A percentile compares a stretch with the other conserved stretches of the same genome.
Conservation (phyloP, 2,329 filamentous ascomycete genomes). For the Gliomastix tumulicola region DNA sequence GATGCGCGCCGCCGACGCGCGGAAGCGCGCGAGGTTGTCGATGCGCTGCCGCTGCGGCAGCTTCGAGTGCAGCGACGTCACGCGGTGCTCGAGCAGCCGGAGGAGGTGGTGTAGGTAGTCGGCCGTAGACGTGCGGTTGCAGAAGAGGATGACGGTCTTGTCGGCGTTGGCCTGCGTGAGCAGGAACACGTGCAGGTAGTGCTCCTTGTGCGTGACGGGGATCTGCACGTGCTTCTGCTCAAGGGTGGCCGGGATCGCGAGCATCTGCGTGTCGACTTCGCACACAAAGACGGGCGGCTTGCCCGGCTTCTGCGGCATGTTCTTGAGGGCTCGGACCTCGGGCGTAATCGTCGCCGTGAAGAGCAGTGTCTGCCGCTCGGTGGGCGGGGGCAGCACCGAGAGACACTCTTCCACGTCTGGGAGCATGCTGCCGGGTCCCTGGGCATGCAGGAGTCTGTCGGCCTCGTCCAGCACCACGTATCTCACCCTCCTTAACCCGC, state of each 20-base stretch:
- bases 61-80: conserved; percentile 84
- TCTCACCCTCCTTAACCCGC: conserved; percentile 68
- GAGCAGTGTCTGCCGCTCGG: conserved; percentile 81
- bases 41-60: conserved; percentile 80
- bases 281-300: conserved; percentile 80
- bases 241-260: conserved; percentile 75
- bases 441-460: conserved; percentile 73
- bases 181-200: conserved; percentile 87
- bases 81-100: conserved; percentile 77
- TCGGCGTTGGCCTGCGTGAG: conserved; percentile 67
- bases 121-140: conserved; percentile 84
- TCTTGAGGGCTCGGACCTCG: conserved; percentile 82
- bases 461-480: conserved; percentile 95
- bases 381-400: conserved; percentile 68
- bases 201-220: conserved; percentile 87
- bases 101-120: conserved; percentile 85
- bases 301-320: conserved; percentile 60
- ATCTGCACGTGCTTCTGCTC: conserved; percentile 81
- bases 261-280: conserved; percentile 69
- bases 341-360: conserved; percentile 95
- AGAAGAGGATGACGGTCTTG: conserved; percentile 86
- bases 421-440: conserved; percentile 79
- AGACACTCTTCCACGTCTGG: conserved; percentile 88
- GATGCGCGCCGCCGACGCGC: conserved; percentile 79
- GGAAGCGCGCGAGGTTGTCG: conserved; percentile 85